Evolutionary conservation across 192 early-diverging fungal species (phyloP), one percentile per base, ranked within the genome.

Genomic region (Podila minutissima): DNA sequence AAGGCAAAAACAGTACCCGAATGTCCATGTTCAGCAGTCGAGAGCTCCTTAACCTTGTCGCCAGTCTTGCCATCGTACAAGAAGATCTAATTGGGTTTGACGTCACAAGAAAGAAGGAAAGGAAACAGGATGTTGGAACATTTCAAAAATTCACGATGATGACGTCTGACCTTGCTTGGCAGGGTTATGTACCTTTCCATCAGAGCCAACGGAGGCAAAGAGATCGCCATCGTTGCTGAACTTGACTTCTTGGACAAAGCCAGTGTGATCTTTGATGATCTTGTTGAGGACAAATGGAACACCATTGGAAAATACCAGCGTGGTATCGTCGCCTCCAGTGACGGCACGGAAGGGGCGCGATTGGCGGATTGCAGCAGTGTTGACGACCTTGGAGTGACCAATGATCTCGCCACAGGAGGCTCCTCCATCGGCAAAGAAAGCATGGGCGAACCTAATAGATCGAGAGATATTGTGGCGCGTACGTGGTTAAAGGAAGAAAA

Each of bases 31-130:
- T 88, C 86, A 22, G 67, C 84, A 8, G 84, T 61, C 19, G 82
- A 75, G 8, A 87, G 66, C 46, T 86, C 86, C 20, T 92, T 82
- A 20, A 94, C 55, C 28, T 92, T 88, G 57, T 93, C 95, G 61
- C 96, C 98, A 24, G 91, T 95, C 63, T 94, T 94, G 33, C 94
- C 98, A 60, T 99, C 96, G 75, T 96, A 99, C 72, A 99, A 69
- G 78, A 96, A 96, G 51, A 99, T 86, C 88, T 88, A 83, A 13
- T n/a, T 17, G 41, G 12, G 41, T 46, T 46, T 46, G 1, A 41
- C 48, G 10, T 83, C 28, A 20, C 17, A 10, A 29, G 35, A 37
- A 55, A 37, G 32, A 24, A 5, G 28, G 28, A 35, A 8, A 29
- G 33, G 11, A 41, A 17, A 28, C 1, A 10, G 28, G 17, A 35